Conservation (phyloP, 1,284 basidiomycete genomes). For the Apiotrichum montevideense region DNA sequence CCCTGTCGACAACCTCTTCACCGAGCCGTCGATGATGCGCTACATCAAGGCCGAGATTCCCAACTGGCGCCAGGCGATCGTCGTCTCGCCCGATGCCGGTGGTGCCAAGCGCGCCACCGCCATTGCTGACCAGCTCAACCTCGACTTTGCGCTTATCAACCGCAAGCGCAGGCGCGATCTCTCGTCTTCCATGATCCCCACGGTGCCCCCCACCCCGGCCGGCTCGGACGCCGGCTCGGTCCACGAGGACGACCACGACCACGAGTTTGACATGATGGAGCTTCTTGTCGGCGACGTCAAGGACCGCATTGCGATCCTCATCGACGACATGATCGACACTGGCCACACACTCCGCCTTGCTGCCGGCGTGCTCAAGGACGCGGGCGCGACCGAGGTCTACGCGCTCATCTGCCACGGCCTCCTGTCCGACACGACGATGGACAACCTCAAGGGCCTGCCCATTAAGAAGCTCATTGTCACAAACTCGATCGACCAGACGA, state of each 20-base stretch:
- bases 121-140: conserved; percentile 88
- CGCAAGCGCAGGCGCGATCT: conserved; percentile 65
- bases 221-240: conserved; percentile 35
- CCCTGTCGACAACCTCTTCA: conserved; percentile 93
- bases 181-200: conserved; percentile 24
- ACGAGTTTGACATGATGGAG: conserved; percentile 66
- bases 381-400: conserved; percentile 81
- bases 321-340: conserved; percentile 98
- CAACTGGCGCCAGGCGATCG: conserved; percentile 81
- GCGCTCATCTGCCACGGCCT: conserved; percentile 89
- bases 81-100: conserved; percentile 95
- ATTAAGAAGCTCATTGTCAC: conserved; percentile 82
- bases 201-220: conserved; percentile 43
- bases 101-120: conserved; percentile 94
- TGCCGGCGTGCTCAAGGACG: conserved; percentile 74
- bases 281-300: conserved; percentile 93
- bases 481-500: conserved; percentile 67
- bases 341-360: conserved; percentile 83
- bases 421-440: conserved; percentile 77
- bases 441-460: conserved; percentile 67
- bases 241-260: conserved; percentile 37
- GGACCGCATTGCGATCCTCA: conserved; percentile 87
- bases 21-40: conserved; percentile 76
- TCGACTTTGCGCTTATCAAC: conserved; percentile 97
- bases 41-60: conserved; percentile 85